Evolutionary conservation across 2,329 filamentous ascomycete genomes (phyloP).

Genomic region (Exophiala dermatitidis): DNA sequence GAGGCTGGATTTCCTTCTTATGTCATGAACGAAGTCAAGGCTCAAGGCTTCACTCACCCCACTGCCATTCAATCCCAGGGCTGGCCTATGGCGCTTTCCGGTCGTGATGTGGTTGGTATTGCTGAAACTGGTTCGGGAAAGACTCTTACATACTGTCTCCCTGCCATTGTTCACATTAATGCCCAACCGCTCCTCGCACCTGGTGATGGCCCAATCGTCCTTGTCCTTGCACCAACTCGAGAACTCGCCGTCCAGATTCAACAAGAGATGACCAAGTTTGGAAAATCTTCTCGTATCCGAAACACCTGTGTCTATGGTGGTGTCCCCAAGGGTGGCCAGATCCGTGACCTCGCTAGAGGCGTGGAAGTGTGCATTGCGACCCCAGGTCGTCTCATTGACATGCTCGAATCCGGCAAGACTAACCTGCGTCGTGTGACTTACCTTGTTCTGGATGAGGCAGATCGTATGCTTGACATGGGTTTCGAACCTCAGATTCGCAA

Average conservation of each 20-base stretch:
- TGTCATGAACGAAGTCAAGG: constrained; percentile 97
- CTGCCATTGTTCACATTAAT: constrained; percentile 98
- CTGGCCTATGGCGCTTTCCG: constrained; percentile 97
- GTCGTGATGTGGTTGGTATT: constrained; percentile 97
- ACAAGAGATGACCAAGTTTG: constrained; percentile 96
- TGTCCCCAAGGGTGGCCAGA: constrained; percentile 96
- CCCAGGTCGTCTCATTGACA: constrained; percentile 94
- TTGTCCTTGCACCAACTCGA: constrained; percentile 92
- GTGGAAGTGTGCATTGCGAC: constrained; percentile 99
- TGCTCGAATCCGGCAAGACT: constrained; percentile 96
- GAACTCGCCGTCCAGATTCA: constrained; percentile 98
- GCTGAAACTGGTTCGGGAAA: constrained; percentile 99
- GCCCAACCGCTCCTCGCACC: constrained; percentile 92
- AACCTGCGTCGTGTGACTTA: constrained; percentile 97
- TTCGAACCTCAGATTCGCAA: constrained; percentile 99
- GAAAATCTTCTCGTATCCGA: constrained; percentile 92
- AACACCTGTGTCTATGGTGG: constrained; percentile 99
- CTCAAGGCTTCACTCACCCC: constrained; percentile 86
- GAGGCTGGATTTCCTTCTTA: constrained; percentile 96
- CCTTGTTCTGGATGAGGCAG: constrained; percentile 95
- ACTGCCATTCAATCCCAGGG: constrained; percentile 97
- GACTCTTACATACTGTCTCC: constrained; percentile 96
- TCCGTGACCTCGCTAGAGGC: constrained; percentile 86
- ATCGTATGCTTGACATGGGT: constrained; percentile 99
- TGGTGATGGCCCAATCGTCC: constrained; percentile 91